Conservation (phyloP, 73 alveolate genomes). For the Blepharisma stoltei region DNA sequence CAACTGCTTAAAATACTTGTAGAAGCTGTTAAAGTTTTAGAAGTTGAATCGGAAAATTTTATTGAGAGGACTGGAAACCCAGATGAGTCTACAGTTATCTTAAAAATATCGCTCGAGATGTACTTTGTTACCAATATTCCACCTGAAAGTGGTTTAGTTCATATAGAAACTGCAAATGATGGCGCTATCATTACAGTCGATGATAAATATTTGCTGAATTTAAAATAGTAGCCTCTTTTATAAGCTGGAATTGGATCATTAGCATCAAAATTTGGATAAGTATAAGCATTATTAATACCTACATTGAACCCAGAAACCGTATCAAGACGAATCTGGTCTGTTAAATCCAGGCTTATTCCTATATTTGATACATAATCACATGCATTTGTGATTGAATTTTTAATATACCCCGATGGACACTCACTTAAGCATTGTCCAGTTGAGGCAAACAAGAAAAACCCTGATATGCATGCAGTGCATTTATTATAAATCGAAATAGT, state of each 20-base stretch:
- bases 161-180: background rate
- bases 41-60: background rate
- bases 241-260: conserved; percentile 23
- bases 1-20: too few relatives aligned
- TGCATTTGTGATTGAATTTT: background rate
- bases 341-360: background rate
- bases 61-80: background rate
- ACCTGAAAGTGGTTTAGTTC: background rate
- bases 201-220: background rate
- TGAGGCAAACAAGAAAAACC: background rate
- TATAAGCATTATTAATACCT: background rate
- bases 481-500: background rate
- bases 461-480: background rate
- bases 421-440: background rate
- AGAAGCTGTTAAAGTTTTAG: too few relatives aligned
- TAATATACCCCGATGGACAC: background rate
- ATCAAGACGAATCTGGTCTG: background rate
- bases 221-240: conserved; percentile 16
- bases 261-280: conserved; percentile 7
- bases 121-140: background rate
- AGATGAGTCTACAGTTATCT: background rate
- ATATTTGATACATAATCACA: background rate
- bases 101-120: background rate
- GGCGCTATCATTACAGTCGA: background rate
- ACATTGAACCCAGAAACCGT: background rate